Evolutionary conservation across 371 early-diverging fungal genomes (phyloP).

Genomic region (Phascolomyces articulosus): DNA sequence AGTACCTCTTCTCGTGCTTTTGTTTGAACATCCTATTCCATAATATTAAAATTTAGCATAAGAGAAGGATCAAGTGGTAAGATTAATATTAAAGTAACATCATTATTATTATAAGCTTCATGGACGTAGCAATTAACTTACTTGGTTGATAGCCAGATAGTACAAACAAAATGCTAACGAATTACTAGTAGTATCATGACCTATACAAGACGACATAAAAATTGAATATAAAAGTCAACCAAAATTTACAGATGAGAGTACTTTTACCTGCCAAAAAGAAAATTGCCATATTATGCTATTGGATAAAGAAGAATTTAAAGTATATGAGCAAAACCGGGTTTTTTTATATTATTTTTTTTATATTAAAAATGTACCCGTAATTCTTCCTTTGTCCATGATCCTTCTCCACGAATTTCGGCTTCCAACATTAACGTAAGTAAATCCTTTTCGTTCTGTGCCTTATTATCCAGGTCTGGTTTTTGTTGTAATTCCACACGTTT

Average conservation of each 20-base stretch:
- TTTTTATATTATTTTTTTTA: too few relatives aligned
- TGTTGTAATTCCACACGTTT: not conserved
- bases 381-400: conserved; percentile 18
- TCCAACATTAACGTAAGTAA: conserved; percentile 42
- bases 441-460: conserved; percentile 29
- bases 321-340: not conserved
- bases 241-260: not conserved
- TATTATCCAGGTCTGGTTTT: not conserved
- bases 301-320: not conserved
- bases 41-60: too few relatives aligned
- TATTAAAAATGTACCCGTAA: conserved; percentile 21
- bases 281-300: conserved; percentile 22
- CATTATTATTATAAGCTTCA: not conserved
- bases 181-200: conserved; percentile 22
- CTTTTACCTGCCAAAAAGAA: conserved; percentile 27
- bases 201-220: conserved; percentile 19
- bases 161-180: conserved; percentile 23
- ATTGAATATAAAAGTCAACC: not conserved
- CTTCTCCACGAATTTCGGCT: conserved; percentile 27
- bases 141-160: conserved; percentile 20
- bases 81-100: not conserved
- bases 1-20: conserved; percentile 25
- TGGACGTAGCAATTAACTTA: conserved; percentile 6
- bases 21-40: conserved; percentile 17
- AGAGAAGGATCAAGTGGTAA: not conserved